Percentiles rank a stretch among this genome's conserved stretches.
These are phyloP conservation scores for Tricholoma hemisulphureum DNA, from an alignment of 768 basidiomycete species.

Conservation along the genomic window DNA sequence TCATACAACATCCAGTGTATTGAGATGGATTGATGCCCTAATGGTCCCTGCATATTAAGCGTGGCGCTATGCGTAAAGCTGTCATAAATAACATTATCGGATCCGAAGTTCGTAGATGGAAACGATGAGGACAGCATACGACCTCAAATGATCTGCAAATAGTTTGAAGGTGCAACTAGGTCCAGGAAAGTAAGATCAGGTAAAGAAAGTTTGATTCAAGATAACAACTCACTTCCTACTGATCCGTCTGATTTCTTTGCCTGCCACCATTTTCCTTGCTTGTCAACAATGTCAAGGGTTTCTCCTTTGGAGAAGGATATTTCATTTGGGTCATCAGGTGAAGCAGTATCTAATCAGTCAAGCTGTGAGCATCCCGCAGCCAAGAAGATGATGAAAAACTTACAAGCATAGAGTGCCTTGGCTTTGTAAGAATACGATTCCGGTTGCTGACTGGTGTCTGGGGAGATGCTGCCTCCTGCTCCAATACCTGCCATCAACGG, in stretches of 20 bases:
- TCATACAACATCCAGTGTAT: conserved; percentile 11
- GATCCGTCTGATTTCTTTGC: conserved; percentile 75
- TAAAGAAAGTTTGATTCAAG: neutral
- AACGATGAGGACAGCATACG: conserved; percentile 1
- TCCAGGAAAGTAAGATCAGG: conserved; percentile 14
- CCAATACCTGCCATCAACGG: conserved; percentile 71
- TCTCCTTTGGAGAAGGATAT: conserved; percentile 93
- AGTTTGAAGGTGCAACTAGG: conserved; percentile 82
- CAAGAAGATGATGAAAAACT: conserved; percentile 27
- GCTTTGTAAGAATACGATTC: conserved; percentile 71
- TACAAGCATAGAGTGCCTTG: conserved; percentile 89
- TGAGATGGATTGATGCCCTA: conserved; percentile 1
- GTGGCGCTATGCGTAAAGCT: conserved; percentile 13
- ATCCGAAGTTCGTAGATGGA: conserved; percentile 13
- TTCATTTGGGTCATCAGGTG: conserved; percentile 93
- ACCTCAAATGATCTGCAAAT: conserved; percentile 72
- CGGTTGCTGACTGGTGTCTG: conserved; percentile 25
- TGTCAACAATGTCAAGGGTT: conserved; percentile 88
- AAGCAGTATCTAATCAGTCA: conserved; percentile 73
- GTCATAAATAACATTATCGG: conserved; percentile 18
- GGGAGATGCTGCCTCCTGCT: conserved; percentile 43
- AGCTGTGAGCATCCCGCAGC: conserved; percentile 15
- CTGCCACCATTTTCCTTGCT: conserved; percentile 94
- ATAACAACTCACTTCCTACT: conserved; percentile 66
- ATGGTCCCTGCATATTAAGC: conserved; percentile 9